Evolutionary conservation across 2,329 filamentous ascomycete species (phyloP).

Genomic region (Chalara sp.): DNA sequence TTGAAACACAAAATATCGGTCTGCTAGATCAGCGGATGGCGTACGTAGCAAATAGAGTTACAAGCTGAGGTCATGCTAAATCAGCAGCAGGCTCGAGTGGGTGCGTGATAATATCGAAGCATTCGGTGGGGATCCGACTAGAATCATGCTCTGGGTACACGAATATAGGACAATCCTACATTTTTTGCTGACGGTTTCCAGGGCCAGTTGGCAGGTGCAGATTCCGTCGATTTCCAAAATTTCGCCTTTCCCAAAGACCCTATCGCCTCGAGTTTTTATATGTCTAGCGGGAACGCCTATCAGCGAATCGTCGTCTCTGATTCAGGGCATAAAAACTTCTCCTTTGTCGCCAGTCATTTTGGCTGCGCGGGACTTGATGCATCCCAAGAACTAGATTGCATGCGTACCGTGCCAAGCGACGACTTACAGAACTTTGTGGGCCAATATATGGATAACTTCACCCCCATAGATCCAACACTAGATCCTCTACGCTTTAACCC

Average conservation of each 20-base stretch:
- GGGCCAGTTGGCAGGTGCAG: slow-evolving; percentile 14
- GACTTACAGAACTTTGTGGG: slow-evolving; percentile 6
- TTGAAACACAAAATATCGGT: slow-evolving; percentile 9
- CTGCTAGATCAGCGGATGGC: slow-evolving; percentile 27
- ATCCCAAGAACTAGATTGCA: slow-evolving; percentile 1
- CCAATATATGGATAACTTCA: slow-evolving; percentile 6
- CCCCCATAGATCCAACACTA: too few species aligned
- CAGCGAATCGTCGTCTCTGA: too few species aligned
- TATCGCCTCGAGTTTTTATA: too few species aligned
- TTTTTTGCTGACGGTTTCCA: slow-evolving; percentile 14
- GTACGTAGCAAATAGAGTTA: slow-evolving; percentile 3
- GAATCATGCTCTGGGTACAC: slow-evolving; percentile 53
- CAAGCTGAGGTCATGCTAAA: slow-evolving; percentile 11
- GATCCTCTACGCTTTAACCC: too few species aligned
- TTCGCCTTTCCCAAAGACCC: too few species aligned
- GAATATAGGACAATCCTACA: slow-evolving; percentile 46
- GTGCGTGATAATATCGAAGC: slow-evolving; percentile 28
- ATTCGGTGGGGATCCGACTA: slow-evolving; percentile 30
- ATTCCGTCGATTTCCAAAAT: not conserved
- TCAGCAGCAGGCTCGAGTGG: slow-evolving; percentile 31
- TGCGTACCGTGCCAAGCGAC: slow-evolving; percentile 3
- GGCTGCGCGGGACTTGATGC: slow-evolving; percentile 3
- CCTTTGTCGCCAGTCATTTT: slow-evolving; percentile 2
- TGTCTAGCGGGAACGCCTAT: too few species aligned
- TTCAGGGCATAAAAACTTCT: slow-evolving; percentile 2